A percentile compares a stretch with the other conserved stretches of the same genome.
These are phyloP conservation scores for Cardamine resedifolia DNA, from an alignment of 345 rosid genomes.

Conservation along the genomic window DNA sequence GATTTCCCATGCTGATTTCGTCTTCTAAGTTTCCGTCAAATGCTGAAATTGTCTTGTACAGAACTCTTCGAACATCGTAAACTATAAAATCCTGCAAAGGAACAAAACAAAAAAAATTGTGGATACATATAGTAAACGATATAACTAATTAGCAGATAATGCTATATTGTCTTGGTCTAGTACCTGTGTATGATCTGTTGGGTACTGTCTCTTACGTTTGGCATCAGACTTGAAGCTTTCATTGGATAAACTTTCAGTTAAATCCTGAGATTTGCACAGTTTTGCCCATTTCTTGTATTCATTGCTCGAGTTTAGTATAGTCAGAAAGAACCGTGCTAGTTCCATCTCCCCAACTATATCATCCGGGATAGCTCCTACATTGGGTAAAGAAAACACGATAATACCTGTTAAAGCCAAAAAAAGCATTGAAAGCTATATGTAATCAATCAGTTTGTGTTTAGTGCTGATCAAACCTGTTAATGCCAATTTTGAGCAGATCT, in stretches of 20 bases:
- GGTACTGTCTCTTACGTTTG: constrained; percentile 47
- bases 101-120: neutral
- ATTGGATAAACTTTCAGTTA: constrained; percentile 25
- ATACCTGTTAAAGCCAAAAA: neutral
- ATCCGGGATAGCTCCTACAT: constrained; percentile 64
- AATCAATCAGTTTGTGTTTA: neutral
- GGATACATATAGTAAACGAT: neutral
- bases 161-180: neutral
- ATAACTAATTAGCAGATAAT: neutral
- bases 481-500: constrained; percentile 70
- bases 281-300: constrained; percentile 75
- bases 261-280: constrained; percentile 33
- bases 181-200: constrained; percentile 86
- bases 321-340: constrained; percentile 58
- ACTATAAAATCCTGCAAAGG: constrained; percentile 61
- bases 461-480: constrained; percentile 58
- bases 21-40: constrained; percentile 40
- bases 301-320: constrained; percentile 54
- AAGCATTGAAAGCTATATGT: neutral
- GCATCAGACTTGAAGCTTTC: constrained; percentile 13
- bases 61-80: constrained; percentile 51
- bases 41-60: constrained; percentile 48
- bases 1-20: constrained; percentile 42
- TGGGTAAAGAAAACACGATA: neutral
- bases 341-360: constrained; percentile 51